These are phyloP conservation scores for Candolleomyces aberdarensis DNA, from an alignment of 768 basidiomycete species.

Conservation along the genomic window DNA sequence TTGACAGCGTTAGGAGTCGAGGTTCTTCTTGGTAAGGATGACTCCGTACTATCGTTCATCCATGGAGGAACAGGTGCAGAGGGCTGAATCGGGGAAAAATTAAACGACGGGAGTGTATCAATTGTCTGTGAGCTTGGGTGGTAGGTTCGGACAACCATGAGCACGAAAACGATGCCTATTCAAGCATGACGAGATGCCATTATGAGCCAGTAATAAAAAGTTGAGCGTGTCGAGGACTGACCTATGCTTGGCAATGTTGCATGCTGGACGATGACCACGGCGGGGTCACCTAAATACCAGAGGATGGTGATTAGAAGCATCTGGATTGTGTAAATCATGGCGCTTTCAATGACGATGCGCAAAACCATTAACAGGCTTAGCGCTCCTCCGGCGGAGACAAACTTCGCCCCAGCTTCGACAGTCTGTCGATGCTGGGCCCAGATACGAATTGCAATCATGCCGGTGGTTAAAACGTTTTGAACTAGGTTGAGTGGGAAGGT, in stretches of 20 bases:
- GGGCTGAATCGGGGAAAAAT: too few relatives aligned
- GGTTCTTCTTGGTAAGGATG: too few relatives aligned
- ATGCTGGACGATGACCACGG: conserved; percentile 9
- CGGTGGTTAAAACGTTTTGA: conserved; percentile 8
- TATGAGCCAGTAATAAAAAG: not conserved
- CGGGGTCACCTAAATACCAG: conserved; percentile 11
- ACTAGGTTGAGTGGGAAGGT: conserved; percentile 2
- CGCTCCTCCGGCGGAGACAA: not conserved
- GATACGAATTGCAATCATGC: conserved; percentile 11
- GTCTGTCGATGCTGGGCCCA: conserved; percentile 10
- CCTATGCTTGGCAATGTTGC: conserved; percentile 5
- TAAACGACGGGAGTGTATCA: not conserved
- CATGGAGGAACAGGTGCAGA: too few relatives aligned
- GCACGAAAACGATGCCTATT: not conserved
- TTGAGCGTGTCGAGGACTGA: not conserved
- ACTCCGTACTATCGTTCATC: too few relatives aligned
- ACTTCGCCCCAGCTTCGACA: not conserved
- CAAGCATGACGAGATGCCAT: not conserved
- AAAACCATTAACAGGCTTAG: conserved; percentile 13
- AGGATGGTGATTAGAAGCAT: conserved; percentile 13
- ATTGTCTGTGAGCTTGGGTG: not conserved
- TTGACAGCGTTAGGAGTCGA: too few relatives aligned
- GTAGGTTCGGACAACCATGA: not conserved
- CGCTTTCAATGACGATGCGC: conserved; percentile 15
- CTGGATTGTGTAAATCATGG: conserved; percentile 13